These are phyloP conservation scores for Piper betle DNA, from an alignment of 164 flowering plant genomes.

Conservation along the genomic window DNA sequence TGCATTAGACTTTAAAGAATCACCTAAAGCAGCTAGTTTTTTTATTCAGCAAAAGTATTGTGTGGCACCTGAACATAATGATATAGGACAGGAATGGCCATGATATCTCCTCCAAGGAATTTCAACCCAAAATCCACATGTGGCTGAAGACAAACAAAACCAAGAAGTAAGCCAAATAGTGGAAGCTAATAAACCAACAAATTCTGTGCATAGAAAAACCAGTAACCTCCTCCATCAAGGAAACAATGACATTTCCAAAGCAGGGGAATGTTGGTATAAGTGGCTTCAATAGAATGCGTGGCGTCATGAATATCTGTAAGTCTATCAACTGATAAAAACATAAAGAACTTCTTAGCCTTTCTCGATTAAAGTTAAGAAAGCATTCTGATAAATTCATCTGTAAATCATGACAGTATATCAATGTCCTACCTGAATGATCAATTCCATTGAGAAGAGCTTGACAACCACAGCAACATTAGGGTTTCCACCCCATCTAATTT, in stretches of 20 bases:
- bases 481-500: conserved; percentile 85
- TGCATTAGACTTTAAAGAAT: not conserved
- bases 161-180: not conserved
- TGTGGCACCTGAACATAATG: conserved; percentile 56
- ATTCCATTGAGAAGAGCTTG: conserved; percentile 30
- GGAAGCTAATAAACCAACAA: too few relatives aligned
- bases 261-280: conserved; percentile 94
- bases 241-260: conserved; percentile 47
- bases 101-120: conserved; percentile 68
- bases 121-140: conserved; percentile 74
- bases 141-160: conserved; percentile 40
- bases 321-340: conserved; percentile 50
- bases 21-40: not conserved
- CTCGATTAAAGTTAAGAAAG: conserved; percentile 1
- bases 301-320: conserved; percentile 52
- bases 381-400: too few relatives aligned
- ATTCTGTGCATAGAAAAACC: not conserved
- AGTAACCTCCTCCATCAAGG: conserved; percentile 71
- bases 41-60: conserved; percentile 1
- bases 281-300: conserved; percentile 64
- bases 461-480: conserved; percentile 52
- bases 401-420: not conserved
- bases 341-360: not conserved
- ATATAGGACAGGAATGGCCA: conserved; percentile 88
- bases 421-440: conserved; percentile 57